A percentile compares a stretch with the other conserved stretches of the same genome.
phyloP scores from a whole-genome alignment of 2,329 filamentous ascomycete species.

The Clonostachys rhizophaga region DNA sequence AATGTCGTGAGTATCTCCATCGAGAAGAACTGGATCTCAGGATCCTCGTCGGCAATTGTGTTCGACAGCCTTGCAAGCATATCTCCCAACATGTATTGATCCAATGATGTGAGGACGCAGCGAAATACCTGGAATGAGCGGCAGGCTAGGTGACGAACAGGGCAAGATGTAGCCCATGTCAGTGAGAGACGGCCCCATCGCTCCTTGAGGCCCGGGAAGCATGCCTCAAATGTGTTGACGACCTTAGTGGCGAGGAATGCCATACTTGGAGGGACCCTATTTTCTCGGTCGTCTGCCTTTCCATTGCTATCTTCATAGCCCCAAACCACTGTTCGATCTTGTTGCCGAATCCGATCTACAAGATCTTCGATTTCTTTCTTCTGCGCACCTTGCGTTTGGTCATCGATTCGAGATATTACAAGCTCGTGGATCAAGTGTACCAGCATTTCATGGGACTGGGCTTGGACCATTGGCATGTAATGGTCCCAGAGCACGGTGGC shows the following conservation, averaged over 20 bases:
- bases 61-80: conserved; percentile 95
- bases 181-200: conserved; percentile 87
- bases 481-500: conserved; percentile 96
- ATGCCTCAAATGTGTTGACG: conserved; percentile 77
- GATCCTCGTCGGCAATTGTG: conserved; percentile 91
- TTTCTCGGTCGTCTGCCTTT: conserved; percentile 66
- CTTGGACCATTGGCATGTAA: conserved; percentile 90
- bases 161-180: conserved; percentile 95
- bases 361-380: conserved; percentile 80
- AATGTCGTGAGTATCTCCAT: conserved; percentile 96
- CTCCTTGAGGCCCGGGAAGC: conserved; percentile 82
- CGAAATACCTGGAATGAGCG: conserved; percentile 97
- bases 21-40: conserved; percentile 92
- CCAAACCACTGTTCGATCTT: conserved; percentile 85
- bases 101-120: conserved; percentile 84
- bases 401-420: conserved; percentile 75
- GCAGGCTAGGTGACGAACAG: conserved; percentile 90
- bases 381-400: conserved; percentile 54
- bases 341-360: conserved; percentile 79
- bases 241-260: conserved; percentile 76
- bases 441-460: conserved; percentile 95
- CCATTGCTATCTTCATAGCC: conserved; percentile 89
- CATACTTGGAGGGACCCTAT: conserved; percentile 86
- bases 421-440: conserved; percentile 96
- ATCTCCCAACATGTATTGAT: conserved; percentile 91